Conservation (phyloP, 768 basidiomycete genomes). For the Psilocybe cubensis region DNA sequence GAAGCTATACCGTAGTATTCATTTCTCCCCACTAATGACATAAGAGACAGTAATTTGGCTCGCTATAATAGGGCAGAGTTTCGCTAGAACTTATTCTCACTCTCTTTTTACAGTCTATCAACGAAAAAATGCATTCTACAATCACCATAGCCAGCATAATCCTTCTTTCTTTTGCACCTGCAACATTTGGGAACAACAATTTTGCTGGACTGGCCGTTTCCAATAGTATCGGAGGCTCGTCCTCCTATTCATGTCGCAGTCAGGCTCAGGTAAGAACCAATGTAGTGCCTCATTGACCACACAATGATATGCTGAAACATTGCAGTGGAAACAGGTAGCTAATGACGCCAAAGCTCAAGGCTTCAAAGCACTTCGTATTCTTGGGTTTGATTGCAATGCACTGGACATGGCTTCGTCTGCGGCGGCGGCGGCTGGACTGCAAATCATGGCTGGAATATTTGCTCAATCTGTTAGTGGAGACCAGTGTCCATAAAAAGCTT, state of each 20-base stretch:
- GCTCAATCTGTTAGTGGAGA: slow-evolving; percentile 23
- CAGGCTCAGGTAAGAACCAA: slow-evolving; percentile 32
- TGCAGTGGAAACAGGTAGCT: slow-evolving; percentile 40
- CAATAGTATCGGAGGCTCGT: slow-evolving; percentile 32
- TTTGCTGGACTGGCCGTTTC: slow-evolving; percentile 36
- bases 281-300: not conserved
- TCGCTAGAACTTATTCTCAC: no score
- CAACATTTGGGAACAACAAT: slow-evolving; percentile 31
- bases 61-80: no score
- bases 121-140: not conserved
- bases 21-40: no score
- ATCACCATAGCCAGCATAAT: not conserved
- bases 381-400: slow-evolving; percentile 43
- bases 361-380: slow-evolving; percentile 37
- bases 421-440: slow-evolving; percentile 33
- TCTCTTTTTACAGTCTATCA: no score
- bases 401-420: slow-evolving; percentile 39
- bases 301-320: not conserved
- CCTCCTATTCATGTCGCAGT: slow-evolving; percentile 35
- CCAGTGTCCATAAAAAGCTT: not conserved
- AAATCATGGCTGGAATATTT: slow-evolving; percentile 40
- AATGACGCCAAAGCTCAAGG: slow-evolving; percentile 31
- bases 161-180: not conserved
- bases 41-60: no score
- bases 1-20: no score